A percentile compares a stretch with the other conserved stretches of the same genome.
Evolutionary conservation across 2,329 filamentous ascomycete species (phyloP).

Genomic region (Nigrospora osmanthi): DNA sequence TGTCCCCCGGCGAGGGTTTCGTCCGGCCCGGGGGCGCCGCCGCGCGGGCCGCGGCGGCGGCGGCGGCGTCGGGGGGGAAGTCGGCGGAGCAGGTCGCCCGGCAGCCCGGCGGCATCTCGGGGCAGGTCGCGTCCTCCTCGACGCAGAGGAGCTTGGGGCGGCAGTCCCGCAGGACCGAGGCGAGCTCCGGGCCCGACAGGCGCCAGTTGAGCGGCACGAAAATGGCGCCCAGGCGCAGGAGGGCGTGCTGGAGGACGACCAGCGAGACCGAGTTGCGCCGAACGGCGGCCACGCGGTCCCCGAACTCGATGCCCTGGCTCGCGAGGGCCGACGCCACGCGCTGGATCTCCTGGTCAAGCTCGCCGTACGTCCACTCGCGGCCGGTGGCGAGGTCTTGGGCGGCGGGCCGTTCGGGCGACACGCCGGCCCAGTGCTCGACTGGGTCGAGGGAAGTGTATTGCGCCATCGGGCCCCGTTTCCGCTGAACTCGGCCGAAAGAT

Average conservation of each 20-base stretch:
- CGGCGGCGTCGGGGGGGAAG: not conserved
- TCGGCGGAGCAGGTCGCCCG: not conserved
- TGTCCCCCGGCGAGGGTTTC: constrained; percentile 44
- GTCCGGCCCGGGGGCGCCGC: not conserved
- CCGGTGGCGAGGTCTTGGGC: not conserved
- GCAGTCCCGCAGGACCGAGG: not conserved
- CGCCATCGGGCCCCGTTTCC: too few species aligned
- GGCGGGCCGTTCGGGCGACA: not conserved
- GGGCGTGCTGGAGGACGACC: not conserved
- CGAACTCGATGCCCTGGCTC: not conserved
- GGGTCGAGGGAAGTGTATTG: not conserved
- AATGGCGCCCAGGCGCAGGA: not conserved
- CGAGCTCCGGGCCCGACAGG: not conserved
- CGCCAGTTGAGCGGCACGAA: not conserved
- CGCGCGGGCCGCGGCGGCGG: not conserved
- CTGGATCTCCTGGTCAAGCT: not conserved
- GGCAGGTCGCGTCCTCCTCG: not conserved
- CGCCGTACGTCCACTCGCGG: not conserved
- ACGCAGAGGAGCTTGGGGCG: not conserved
- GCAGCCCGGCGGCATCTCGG: not conserved
- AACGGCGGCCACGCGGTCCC: not conserved
- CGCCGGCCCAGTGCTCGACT: not conserved
- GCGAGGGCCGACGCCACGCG: not conserved
- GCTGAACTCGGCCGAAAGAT: too few species aligned
- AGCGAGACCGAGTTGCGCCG: not conserved